These are phyloP conservation scores for Colletotrichum trifolii DNA, from an alignment of 2,329 filamentous ascomycete genomes.

Conservation along the genomic window DNA sequence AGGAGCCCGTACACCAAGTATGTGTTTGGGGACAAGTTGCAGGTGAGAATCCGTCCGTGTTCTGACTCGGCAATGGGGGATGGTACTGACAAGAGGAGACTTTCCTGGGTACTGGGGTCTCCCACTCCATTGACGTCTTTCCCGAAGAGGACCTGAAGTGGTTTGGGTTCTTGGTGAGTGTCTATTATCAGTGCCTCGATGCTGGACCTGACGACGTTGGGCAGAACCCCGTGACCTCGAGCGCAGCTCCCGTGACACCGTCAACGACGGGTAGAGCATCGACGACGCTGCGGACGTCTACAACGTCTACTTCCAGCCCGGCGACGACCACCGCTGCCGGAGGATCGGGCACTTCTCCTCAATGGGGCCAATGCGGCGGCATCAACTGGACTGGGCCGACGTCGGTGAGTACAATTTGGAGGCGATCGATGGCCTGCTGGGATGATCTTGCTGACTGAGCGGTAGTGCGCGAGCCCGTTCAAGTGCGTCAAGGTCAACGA, in stretches of 20 bases:
- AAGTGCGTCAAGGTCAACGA: conserved; percentile 27
- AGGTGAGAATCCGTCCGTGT: conserved; percentile 24
- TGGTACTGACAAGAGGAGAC: conserved; percentile 18
- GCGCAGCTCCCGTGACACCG: background rate
- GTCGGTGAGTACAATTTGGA: conserved; percentile 7
- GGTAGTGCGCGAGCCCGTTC: conserved; percentile 24
- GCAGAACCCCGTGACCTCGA: conserved; percentile 30
- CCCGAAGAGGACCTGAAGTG: conserved; percentile 36
- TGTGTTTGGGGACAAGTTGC: conserved; percentile 50
- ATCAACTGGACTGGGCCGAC: conserved; percentile 25
- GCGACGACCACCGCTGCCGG: conserved; percentile 22
- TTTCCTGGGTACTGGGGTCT: conserved; percentile 30
- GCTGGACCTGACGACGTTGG: background rate
- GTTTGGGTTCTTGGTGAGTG: conserved; percentile 31
- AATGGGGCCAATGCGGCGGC: conserved; percentile 34
- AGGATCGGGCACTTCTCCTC: conserved; percentile 23
- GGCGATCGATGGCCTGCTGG: too few species aligned
- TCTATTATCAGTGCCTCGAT: too few species aligned
- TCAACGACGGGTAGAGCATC: conserved; percentile 25
- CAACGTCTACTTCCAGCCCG: background rate
- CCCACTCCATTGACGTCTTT: conserved; percentile 35
- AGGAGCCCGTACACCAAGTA: conserved; percentile 52
- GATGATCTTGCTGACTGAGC: conserved; percentile 7
- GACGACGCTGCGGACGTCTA: conserved; percentile 23
- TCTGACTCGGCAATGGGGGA: background rate